Base-by-base conservation (phyloP, 176 grass and related monocot species). In the Dactylis glomerata region DNA sequence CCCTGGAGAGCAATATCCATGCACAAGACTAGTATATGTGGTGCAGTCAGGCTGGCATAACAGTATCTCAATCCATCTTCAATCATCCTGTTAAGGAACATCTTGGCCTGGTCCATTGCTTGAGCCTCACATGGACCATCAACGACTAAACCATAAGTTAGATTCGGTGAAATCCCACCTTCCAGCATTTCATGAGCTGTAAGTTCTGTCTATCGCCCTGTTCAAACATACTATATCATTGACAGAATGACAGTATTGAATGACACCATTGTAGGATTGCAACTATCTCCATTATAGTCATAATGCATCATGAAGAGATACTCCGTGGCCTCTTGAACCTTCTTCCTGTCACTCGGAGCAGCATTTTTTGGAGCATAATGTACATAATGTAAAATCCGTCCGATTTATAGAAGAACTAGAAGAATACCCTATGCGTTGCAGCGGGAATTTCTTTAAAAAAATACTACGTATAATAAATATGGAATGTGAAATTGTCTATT, bases 121-220 rank as follows among this genome's bases (percentile, higher is more conserved):
- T 10, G 22, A 56, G 52, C 52, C 52, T 56, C 5, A 10, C 22
- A 14, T 22, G 15, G 57, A 22, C 24, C 24, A 11, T 28, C 28
- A 24, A 61, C 28, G 11, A 28, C 57, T 5, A 47, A 56, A 37
- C 1, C 45, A 55, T 81, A 89, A 3, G 87, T 83, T 71, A 8
- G 36, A 68, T 68, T 12, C 13, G 79, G 86, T 3, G 6, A 51
- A 76, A 79, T 14, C 22, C 66, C 68, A 30, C 10, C 9, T 10
- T 34, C 44, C 13, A 73, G 4, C 90, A 92, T 92, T 57, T 83
- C 67, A 36, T 71, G 30, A 31, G 40, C 7, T 34, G 19, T 32
- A 13, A 1, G 54, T 68, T 11, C 62, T 57, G 17, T 46, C 26
- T 40, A 23, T 24, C 56, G 10, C 12, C 71, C 52, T 72, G 37